These are phyloP conservation scores for Candida anglica DNA, from an alignment of 805 yeast species.

Conservation along the genomic window DNA sequence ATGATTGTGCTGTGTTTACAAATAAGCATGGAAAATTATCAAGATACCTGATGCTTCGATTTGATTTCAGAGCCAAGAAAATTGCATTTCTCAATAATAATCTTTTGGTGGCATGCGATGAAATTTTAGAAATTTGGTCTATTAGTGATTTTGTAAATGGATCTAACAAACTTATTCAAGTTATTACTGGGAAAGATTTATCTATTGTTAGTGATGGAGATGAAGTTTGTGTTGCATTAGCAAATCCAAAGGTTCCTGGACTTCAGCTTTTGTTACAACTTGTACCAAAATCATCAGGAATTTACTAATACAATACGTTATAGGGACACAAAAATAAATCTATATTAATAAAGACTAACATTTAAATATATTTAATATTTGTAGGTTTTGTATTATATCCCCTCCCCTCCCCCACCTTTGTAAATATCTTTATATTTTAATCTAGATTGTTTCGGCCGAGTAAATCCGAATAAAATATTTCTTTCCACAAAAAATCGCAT, in stretches of 20 bases:
- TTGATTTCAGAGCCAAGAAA: conserved; percentile 36
- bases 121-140: conserved; percentile 67
- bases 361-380: too few relatives aligned
- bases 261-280: conserved; percentile 55
- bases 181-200: conserved; percentile 68
- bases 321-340: not conserved
- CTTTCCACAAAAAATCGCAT: too few relatives aligned
- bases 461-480: too few relatives aligned
- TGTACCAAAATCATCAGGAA: conserved; percentile 1
- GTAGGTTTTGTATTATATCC: too few relatives aligned
- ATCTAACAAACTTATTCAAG: conserved; percentile 54
- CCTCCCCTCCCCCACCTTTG: too few relatives aligned
- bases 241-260: conserved; percentile 62
- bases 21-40: conserved; percentile 56
- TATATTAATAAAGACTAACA: too few relatives aligned
- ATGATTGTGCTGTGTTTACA: conserved; percentile 63
- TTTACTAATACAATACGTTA: not conserved
- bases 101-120: conserved; percentile 51
- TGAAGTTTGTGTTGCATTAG: conserved; percentile 36
- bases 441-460: too few relatives aligned
- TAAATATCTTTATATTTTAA: too few relatives aligned
- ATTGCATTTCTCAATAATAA: conserved; percentile 31
- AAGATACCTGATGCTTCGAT: conserved; percentile 38
- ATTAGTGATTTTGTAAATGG: conserved; percentile 44
- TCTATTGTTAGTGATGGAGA: conserved; percentile 18